Evolutionary conservation across 768 basidiomycete species (phyloP), one percentile per base, ranked within the genome.

Genomic region (Pleurotus cornucopiae): DNA sequence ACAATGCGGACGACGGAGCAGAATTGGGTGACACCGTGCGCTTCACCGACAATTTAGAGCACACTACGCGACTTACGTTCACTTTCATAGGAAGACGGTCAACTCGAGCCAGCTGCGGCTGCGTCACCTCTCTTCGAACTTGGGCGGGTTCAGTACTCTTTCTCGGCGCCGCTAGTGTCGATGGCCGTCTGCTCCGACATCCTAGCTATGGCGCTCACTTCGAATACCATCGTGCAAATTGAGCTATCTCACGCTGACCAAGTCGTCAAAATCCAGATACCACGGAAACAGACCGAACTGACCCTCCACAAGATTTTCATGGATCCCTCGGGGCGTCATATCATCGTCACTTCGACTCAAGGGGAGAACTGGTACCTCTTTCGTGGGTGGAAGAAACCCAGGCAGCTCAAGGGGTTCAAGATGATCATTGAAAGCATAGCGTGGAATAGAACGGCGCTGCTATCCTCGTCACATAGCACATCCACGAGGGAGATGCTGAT

Each of bases 361-460:
- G 94, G 94, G 49, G 95, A 99, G 66, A 95, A 92, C 59, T 98
- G 91, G 86, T 98, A 98, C 66, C 73, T 94, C 3, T 94, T 84
- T 64, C 78, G 81, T 53, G 79, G 81, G 6, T 88, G 87, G 83
- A 89, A 89, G 74, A 91, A 94, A 64, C 88, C 92, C 0, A 81
- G 83, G 44, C 86, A 80, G 44, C 75, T 98, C 53, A 88, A 91
- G 64, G 73, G 77, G 6, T 88, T 94, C 70, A 88, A 91, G 67
- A 86, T 92, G 76, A 79, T 91, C 64, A 88, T 98, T 61, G 91
- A 95, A 68, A 88, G 91, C 59, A 76, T 98, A 40, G 91, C 91
- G 0, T 98, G 96, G 96, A 94, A 93, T 63, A 88, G 83, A 69
- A 66, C 82, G 52, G 79, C 81, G 49, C 66, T 87, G 46, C 72